phyloP scores from a whole-genome alignment of 768 basidiomycete genomes.

The Lentinula guzmanii region DNA sequence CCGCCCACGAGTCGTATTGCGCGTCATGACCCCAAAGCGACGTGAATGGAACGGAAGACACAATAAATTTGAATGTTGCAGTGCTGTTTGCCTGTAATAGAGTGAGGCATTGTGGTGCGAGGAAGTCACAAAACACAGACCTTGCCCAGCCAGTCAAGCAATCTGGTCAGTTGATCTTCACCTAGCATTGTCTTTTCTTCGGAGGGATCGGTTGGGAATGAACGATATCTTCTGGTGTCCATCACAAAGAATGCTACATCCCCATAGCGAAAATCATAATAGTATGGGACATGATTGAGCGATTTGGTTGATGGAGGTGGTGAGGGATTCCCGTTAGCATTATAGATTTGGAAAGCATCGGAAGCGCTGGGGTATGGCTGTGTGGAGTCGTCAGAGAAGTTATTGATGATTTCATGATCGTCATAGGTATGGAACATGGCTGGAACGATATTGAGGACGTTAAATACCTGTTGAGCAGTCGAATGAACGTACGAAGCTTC shows the following conservation, averaged over 20 bases:
- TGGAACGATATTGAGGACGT: slow-evolving; percentile 17
- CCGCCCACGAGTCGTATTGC: slow-evolving; percentile 65
- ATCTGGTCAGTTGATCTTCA: slow-evolving; percentile 50
- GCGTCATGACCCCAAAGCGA: slow-evolving; percentile 65
- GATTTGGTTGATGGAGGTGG: slow-evolving; percentile 28
- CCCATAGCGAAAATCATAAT: slow-evolving; percentile 58
- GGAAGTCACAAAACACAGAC: slow-evolving; percentile 21
- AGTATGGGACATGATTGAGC: slow-evolving; percentile 33
- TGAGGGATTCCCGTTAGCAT: slow-evolving; percentile 52
- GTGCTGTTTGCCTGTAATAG: slow-evolving; percentile 54
- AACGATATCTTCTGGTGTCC: slow-evolving; percentile 62
- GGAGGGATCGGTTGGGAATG: slow-evolving; percentile 29
- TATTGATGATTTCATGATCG: slow-evolving; percentile 71
- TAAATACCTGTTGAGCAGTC: background rate
- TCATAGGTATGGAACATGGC: slow-evolving; percentile 68
- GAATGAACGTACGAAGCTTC: slow-evolving; percentile 48
- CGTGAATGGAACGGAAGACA: slow-evolving; percentile 70
- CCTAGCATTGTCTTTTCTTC: slow-evolving; percentile 63
- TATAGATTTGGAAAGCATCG: slow-evolving; percentile 55
- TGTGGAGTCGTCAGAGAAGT: slow-evolving; percentile 55
- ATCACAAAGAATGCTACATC: slow-evolving; percentile 75
- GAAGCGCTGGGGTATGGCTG: slow-evolving; percentile 55
- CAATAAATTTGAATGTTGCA: slow-evolving; percentile 71
- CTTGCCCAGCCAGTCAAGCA: slow-evolving; percentile 57
- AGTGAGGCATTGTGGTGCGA: background rate